Percentiles rank a stretch among this genome's conserved stretches.
phyloP scores from a whole-genome alignment of 345 rosid species.

The Atalantia buxifolia region DNA sequence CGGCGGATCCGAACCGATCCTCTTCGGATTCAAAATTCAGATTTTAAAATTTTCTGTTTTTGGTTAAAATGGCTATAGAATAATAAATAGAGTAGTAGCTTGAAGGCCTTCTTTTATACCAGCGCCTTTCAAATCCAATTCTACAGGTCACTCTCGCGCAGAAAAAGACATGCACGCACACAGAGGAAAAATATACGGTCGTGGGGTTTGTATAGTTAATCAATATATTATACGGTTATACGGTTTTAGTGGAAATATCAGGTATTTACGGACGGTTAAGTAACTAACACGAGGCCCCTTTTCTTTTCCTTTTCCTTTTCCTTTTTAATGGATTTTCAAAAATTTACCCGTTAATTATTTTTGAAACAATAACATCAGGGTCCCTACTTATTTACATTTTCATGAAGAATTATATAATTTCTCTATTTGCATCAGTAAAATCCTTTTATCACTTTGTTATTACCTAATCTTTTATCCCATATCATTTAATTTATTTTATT shows the following conservation, averaged over 20 bases:
- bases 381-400: too few species aligned
- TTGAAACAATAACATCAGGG: too few species aligned
- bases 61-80: not conserved
- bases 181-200: not conserved
- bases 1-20: slow-evolving; percentile 38
- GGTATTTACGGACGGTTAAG: slow-evolving; percentile 1
- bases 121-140: slow-evolving; percentile 38
- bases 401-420: too few species aligned
- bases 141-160: slow-evolving; percentile 10
- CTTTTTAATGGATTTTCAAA: too few species aligned
- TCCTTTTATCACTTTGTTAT: too few species aligned
- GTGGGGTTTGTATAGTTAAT: not conserved
- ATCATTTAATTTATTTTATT: too few species aligned
- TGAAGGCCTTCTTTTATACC: slow-evolving; percentile 10
- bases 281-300: not conserved
- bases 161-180: not conserved
- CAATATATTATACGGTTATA: slow-evolving; percentile 18
- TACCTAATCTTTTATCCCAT: too few species aligned
- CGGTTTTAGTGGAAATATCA: slow-evolving; percentile 9
- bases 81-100: slow-evolving; percentile 4
- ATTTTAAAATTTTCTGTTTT: not conserved
- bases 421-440: too few species aligned
- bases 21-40: slow-evolving; percentile 8
- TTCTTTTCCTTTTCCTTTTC: too few species aligned
- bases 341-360: too few species aligned